A percentile compares a stretch with the other conserved stretches of the same genome.
These are phyloP conservation scores for Monosporozyma siamensis DNA, from an alignment of 805 yeast genomes.

Conservation along the genomic window DNA sequence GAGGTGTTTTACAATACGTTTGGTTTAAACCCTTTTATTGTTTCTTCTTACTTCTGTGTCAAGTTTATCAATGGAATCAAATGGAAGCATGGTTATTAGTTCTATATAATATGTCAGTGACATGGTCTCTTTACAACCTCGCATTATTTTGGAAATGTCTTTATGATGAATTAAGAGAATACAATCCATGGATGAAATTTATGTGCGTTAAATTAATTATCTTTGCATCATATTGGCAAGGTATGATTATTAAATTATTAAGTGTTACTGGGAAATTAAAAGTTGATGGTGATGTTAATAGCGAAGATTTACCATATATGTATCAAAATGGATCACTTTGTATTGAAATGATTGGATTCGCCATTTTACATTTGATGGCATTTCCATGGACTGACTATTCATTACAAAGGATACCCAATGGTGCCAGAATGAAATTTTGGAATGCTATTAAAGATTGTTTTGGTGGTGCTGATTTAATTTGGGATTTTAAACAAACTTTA, in stretches of 20 bases:
- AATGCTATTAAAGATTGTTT: slow-evolving; percentile 70
- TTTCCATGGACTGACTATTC: slow-evolving; percentile 72
- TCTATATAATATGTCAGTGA: slow-evolving; percentile 69
- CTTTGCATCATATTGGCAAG: slow-evolving; percentile 98
- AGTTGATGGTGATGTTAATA: slow-evolving; percentile 22
- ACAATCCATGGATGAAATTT: slow-evolving; percentile 87
- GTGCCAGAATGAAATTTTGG: slow-evolving; percentile 50
- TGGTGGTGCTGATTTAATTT: slow-evolving; percentile 65
- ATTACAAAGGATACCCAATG: slow-evolving; percentile 50
- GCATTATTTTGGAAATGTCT: slow-evolving; percentile 91
- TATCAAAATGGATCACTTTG: slow-evolving; percentile 76
- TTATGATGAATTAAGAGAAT: slow-evolving; percentile 64
- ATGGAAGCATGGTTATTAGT: slow-evolving; percentile 50
- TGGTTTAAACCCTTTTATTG: slow-evolving; percentile 89
- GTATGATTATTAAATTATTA: slow-evolving; percentile 48
- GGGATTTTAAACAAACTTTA: slow-evolving; percentile 63
- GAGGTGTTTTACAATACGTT: slow-evolving; percentile 87
- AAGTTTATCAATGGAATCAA: slow-evolving; percentile 39
- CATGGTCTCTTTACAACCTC: slow-evolving; percentile 71
- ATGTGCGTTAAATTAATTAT: slow-evolving; percentile 87
- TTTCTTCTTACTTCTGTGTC: slow-evolving; percentile 37
- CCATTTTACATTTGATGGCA: slow-evolving; percentile 80
- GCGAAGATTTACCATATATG: slow-evolving; percentile 38
- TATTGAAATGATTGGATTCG: slow-evolving; percentile 75
- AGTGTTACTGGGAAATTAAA: slow-evolving; percentile 37